phyloP scores from a whole-genome alignment of 2,329 filamentous ascomycete species.

The Clonostachys sp. region DNA sequence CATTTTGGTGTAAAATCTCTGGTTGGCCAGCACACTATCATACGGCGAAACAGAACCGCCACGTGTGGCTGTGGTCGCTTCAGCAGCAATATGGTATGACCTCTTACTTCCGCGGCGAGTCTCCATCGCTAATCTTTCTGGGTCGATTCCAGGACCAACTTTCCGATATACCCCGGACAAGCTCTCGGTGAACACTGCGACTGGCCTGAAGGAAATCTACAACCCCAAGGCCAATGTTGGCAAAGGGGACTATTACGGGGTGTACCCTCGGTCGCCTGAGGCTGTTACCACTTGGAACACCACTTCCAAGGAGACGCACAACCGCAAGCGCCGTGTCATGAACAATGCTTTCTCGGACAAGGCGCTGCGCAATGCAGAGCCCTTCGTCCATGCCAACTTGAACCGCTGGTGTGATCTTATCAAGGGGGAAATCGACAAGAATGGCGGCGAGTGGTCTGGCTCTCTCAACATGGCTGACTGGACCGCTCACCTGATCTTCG shows the following conservation, averaged over 20 bases:
- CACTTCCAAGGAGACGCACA: constrained; percentile 7
- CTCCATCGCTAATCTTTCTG: no score
- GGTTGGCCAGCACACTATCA: constrained; percentile 11
- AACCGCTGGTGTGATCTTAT: constrained; percentile 14
- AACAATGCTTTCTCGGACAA: constrained; percentile 19
- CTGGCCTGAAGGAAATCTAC: constrained; percentile 9
- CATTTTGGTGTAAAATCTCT: constrained; percentile 2
- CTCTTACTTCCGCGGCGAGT: no score
- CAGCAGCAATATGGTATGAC: constrained; percentile 10
- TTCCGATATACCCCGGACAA: constrained; percentile 10
- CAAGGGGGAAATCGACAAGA: constrained; percentile 6
- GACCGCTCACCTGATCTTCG: constrained; percentile 12
- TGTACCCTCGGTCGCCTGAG: constrained; percentile 7
- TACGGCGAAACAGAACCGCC: constrained; percentile 8
- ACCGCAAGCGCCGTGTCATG: constrained; percentile 14
- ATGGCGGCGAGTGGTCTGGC: constrained; percentile 3
- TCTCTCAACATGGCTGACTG: constrained; percentile 14
- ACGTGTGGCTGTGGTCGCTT: constrained; percentile 9
- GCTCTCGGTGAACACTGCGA: constrained; percentile 10
- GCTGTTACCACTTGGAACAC: constrained; percentile 11
- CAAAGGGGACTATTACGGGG: constrained; percentile 12
- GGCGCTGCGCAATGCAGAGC: constrained; percentile 21
- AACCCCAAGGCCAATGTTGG: constrained; percentile 11
- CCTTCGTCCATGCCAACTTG: constrained; percentile 13
- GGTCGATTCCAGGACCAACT: constrained; percentile 4